Evolutionary conservation across 2,329 filamentous ascomycete species (phyloP), one percentile per base, ranked within the genome.

Genomic region (Ceratocystis cubensis): DNA sequence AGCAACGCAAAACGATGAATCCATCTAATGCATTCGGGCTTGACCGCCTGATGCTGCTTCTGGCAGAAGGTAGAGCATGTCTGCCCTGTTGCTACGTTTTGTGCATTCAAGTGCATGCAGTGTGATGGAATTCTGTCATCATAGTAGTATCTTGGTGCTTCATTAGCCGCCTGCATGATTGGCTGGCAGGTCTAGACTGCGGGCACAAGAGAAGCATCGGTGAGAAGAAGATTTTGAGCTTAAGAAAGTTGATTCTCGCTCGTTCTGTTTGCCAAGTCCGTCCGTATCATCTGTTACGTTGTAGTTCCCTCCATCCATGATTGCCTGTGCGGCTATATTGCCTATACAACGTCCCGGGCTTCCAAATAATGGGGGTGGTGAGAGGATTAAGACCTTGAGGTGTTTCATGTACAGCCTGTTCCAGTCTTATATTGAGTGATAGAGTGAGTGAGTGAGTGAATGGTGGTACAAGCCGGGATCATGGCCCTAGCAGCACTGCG

Each of bases 341-440:
- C 37, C 10, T 41, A 41, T 41, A 41, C 37, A 41, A 13, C 37
- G 10, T 41, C 37, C 37, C 37, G 10, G 10, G 37, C 37, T 41
- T 41, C 37, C 37, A 13, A 41, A 13, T 41, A 13, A 41, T 41
- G 37, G 8, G 8, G 37, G 37, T 41, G 37, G 37, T 41, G 10
- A 41, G 37, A 41, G 10, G 37, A 41, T 41, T 41, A 3, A 41
- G 37, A 13, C 37, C 37, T 57, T 57, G 53, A 15, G 53, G 10
- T 28, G 53, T 30, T 30, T 30, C 53, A 57, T 28, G 53, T 57
- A 22, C 17, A 57, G 30, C 37, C 53, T 30, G 3, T 57, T 33
- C 53, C 30, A 33, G 25, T 57, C 53, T 33, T 22, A 57, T 57
- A 28, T 57, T 33, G 53, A 57, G 53, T 57, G 53, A 28, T 57